These are phyloP conservation scores for Pochonia chlamydosporia DNA, from an alignment of 2,329 filamentous ascomycete species.

Conservation along the genomic window DNA sequence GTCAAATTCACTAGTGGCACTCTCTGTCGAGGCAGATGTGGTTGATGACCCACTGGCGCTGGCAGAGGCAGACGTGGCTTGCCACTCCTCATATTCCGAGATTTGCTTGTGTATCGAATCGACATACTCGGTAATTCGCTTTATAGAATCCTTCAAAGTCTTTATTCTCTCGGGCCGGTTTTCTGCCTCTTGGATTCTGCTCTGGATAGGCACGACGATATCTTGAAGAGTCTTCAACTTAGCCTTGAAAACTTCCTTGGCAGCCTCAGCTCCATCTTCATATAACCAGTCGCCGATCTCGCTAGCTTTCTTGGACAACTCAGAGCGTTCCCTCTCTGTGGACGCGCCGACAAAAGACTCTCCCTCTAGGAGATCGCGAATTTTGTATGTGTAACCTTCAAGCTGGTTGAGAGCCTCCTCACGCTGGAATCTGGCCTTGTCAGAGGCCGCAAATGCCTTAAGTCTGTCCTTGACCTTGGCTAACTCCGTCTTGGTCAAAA, in stretches of 20 bases:
- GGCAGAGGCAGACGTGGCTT: conserved; percentile 36
- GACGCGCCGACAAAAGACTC: conserved; percentile 68
- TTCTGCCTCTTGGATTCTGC: conserved; percentile 64
- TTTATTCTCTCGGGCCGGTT: conserved; percentile 67
- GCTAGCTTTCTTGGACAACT: conserved; percentile 62
- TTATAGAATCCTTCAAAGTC: conserved; percentile 62
- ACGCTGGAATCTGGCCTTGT: conserved; percentile 66
- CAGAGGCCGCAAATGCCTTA: conserved; percentile 78
- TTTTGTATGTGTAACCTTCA: conserved; percentile 88
- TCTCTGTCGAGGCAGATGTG: conserved; percentile 40
- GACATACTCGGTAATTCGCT: conserved; percentile 65
- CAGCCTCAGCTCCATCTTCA: conserved; percentile 72
- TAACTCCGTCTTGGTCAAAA: conserved; percentile 43
- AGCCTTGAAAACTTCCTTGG: conserved; percentile 66
- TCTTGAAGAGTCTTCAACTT: conserved; percentile 72
- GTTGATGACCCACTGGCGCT: conserved; percentile 40
- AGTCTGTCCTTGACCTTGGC: conserved; percentile 62
- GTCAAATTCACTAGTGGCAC: conserved; percentile 54
- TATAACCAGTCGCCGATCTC: conserved; percentile 86
- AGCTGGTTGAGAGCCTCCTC: conserved; percentile 89
- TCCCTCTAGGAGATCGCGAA: conserved; percentile 75
- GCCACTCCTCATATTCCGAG: conserved; percentile 57
- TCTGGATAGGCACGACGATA: conserved; percentile 71
- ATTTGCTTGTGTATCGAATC: conserved; percentile 66
- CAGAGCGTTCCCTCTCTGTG: conserved; percentile 59